A percentile compares a stretch with the other conserved stretches of the same genome.
Conservation (phyloP, 108 stramenopile species). For the Pseudonitzschia pungens region DNA sequence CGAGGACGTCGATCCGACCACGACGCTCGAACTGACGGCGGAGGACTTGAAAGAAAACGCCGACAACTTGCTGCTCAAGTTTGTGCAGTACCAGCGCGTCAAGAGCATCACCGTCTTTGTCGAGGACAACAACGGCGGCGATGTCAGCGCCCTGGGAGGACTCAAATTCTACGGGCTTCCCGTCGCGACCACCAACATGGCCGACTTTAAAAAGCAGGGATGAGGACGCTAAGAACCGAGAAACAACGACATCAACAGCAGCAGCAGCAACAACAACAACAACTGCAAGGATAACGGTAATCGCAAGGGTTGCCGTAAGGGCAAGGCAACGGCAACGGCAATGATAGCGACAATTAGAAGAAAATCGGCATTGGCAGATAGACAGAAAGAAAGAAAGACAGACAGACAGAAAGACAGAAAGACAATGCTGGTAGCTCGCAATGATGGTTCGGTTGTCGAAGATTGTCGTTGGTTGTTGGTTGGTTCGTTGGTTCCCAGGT, state of each 20-base stretch:
- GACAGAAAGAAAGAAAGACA: too few species aligned
- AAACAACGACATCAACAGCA: too few species aligned
- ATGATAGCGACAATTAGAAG: too few species aligned
- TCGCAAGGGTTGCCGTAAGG: not conserved
- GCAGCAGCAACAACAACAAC: not conserved
- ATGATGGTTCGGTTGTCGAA: too few species aligned
- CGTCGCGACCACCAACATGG: constrained; percentile 79
- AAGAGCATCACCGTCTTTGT: constrained; percentile 77
- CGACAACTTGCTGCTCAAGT: constrained; percentile 59
- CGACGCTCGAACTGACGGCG: constrained; percentile 66
- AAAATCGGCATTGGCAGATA: too few species aligned
- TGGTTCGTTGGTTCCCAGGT: too few species aligned
- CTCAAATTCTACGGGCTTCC: constrained; percentile 68
- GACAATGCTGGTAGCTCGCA: too few species aligned
- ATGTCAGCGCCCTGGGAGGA: constrained; percentile 72
- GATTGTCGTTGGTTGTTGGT: too few species aligned
- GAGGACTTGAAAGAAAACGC: constrained; percentile 68
- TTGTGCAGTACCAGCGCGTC: constrained; percentile 86
- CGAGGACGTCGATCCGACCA: constrained; percentile 86
- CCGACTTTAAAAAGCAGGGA: constrained; percentile 73
- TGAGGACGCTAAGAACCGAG: constrained; percentile 4
- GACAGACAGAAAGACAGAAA: too few species aligned
- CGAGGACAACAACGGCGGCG: constrained; percentile 87
- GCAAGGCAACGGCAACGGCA: too few species aligned
- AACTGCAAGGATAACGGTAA: not conserved